These are phyloP conservation scores for Yamadazyma songkhlaensis DNA, from an alignment of 1,139 yeast species.

Conservation along the genomic window DNA sequence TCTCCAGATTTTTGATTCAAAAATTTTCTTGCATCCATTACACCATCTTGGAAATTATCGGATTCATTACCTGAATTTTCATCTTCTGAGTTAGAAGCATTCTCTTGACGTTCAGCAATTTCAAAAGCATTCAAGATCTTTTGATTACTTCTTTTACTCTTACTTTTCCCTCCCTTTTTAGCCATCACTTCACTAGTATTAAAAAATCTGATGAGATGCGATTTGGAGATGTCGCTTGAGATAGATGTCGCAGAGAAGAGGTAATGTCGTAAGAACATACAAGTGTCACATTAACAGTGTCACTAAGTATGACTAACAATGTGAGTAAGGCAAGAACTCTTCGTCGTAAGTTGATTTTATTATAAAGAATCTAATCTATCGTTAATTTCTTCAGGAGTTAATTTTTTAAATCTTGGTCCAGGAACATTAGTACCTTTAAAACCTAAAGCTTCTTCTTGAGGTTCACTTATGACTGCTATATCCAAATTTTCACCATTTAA, in stretches of 20 bases:
- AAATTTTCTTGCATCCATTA: slow-evolving; percentile 43
- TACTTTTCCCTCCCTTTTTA: slow-evolving; percentile 22
- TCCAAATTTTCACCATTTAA: slow-evolving; percentile 96
- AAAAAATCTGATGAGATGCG: slow-evolving; percentile 15
- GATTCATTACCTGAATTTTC: slow-evolving; percentile 11
- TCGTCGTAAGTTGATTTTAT: slow-evolving; percentile 3
- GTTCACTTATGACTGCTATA: slow-evolving; percentile 81
- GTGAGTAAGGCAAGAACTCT: too few species aligned
- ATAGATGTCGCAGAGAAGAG: not conserved
- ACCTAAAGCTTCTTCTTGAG: slow-evolving; percentile 79
- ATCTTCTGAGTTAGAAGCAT: slow-evolving; percentile 18
- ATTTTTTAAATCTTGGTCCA: slow-evolving; percentile 88
- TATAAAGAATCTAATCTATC: slow-evolving; percentile 91
- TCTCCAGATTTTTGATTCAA: slow-evolving; percentile 21
- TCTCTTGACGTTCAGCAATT: slow-evolving; percentile 43
- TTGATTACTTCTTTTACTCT: slow-evolving; percentile 29
- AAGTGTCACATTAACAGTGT: slow-evolving; percentile 6
- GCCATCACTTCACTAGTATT: slow-evolving; percentile 16
- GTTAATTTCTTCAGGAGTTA: slow-evolving; percentile 86
- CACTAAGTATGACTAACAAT: too few species aligned
- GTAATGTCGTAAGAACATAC: too few species aligned
- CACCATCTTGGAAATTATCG: slow-evolving; percentile 33
- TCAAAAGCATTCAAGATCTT: slow-evolving; percentile 46
- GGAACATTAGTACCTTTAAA: slow-evolving; percentile 75
- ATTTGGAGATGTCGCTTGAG: slow-evolving; percentile 1